Base-by-base conservation (phyloP, 192 early-diverging fungal genomes). In the Martensiomyces pterosporus region DNA sequence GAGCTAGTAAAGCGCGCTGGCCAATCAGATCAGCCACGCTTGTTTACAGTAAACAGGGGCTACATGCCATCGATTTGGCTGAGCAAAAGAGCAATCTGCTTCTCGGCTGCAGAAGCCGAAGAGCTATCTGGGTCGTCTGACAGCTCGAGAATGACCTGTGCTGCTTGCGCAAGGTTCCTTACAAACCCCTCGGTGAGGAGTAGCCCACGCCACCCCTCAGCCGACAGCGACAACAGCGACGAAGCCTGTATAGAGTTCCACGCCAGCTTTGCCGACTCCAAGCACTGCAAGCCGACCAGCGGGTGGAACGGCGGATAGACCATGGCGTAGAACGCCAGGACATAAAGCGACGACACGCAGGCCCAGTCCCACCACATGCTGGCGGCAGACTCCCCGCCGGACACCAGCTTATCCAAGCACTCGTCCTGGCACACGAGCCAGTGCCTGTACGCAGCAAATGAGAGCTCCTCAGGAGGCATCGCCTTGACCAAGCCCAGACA, bases 391-490 rank as follows among this genome's bases (percentile, higher is more conserved):
- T n/a, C n/a, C n/a, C n/a, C n/a, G n/a, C n/a, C n/a, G n/a, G n/a
- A n/a, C n/a, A n/a, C n/a, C n/a, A n/a, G n/a, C n/a, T 5, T 8
- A 12, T 49, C 63, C 38, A 61, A 33, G 9, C 59, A 74, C 33
- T 66, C 70, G 52, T 74, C 70, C 48, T 66, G 70, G 51, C 64
- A 58, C 47, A 66, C 63, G 14, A 52, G 63, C 70, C 70, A 74
- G 22, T 67, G 59, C 40, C 23, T 21, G 39, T 66, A 74, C 4
- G 70, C 70, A 24, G 43, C 32, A 48, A 74, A 74, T 18, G 64
- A 67, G 39, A 74, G 13, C 27, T 67, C 45, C 2, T 32, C 26
- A 2, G 64, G 32, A 23, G 10, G 21, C 39, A 44, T 19, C 4
- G 3, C 22, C 7, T 21, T 14, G 3, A 66, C 36, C 2, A 39